Base-by-base conservation (phyloP, 1,284 basidiomycete genomes). In the Cutaneotrichosporon cutaneum region DNA sequence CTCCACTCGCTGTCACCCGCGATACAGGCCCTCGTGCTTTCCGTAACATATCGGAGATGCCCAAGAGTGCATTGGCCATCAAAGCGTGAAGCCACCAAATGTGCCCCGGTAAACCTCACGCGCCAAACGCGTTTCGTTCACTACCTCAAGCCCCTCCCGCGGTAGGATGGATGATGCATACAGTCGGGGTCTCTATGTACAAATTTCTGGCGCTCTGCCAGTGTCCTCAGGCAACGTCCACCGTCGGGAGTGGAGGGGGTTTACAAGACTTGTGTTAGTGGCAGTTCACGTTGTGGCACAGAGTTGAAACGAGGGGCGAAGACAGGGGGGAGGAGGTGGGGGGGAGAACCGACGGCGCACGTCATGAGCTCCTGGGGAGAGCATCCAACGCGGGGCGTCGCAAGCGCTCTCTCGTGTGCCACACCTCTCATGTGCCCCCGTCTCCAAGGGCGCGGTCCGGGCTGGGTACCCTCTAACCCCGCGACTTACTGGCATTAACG, bases 401-500 rank as follows among this genome's bases (percentile, higher is more conserved):
- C 9, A 45, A 2, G 9, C 44, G n/a, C n/a, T 22, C n/a, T 9
- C 30, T 30, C 30, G 30, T n/a, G n/a, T n/a, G n/a, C n/a, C n/a
- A n/a, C 30, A 5, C 5, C 30, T 30, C 30, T n/a, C 30, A 30
- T 30, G n/a, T 45, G n/a, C 44, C 44, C 44, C n/a, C 30, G n/a
- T n/a, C n/a, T n/a, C n/a, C n/a, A n/a, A n/a, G n/a, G n/a, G n/a
- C n/a, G n/a, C n/a, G n/a, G n/a, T n/a, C n/a, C n/a, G n/a, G n/a
- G n/a, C n/a, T n/a, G n/a, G n/a, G n/a, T n/a, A n/a, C n/a, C n/a
- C n/a, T n/a, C n/a, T n/a, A n/a, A 5, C 27, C 26, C 8, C 47
- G 7, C 18, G 9, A 45, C 56, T 33, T 33, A 58, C 56, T 51
- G 7, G 44, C 33, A n/a, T 58, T 58, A 21, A 73, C 67, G 24